These are phyloP conservation scores for Kodamaea alishanica DNA, from an alignment of 1,139 yeast genomes.

Conservation along the genomic window DNA sequence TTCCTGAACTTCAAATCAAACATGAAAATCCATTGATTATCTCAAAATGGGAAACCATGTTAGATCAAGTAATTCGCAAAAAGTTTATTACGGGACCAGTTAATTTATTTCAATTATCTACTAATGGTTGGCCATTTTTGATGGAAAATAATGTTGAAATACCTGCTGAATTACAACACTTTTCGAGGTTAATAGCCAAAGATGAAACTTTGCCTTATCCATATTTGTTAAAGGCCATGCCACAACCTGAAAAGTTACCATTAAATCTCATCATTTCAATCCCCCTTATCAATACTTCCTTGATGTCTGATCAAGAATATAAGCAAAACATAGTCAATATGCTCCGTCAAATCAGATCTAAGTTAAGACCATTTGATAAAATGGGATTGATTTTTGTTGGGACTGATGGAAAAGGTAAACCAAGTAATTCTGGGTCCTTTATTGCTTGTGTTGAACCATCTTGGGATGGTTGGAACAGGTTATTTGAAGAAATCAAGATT, in stretches of 20 bases:
- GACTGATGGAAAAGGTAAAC: slow-evolving; percentile 35
- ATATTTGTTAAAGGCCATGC: slow-evolving; percentile 26
- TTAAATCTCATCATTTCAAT: slow-evolving; percentile 48
- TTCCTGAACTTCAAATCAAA: slow-evolving; percentile 45
- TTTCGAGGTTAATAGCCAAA: slow-evolving; percentile 31
- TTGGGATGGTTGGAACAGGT: slow-evolving; percentile 58
- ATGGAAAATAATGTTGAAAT: slow-evolving; percentile 20
- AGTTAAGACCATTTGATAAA: slow-evolving; percentile 42
- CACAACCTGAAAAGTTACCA: slow-evolving; percentile 40
- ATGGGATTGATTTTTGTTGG: slow-evolving; percentile 57
- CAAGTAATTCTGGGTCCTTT: slow-evolving; percentile 44
- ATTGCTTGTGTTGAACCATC: slow-evolving; percentile 49
- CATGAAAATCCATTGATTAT: slow-evolving; percentile 33
- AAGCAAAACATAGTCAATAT: slow-evolving; percentile 23
- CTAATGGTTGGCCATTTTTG: slow-evolving; percentile 47
- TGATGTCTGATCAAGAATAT: slow-evolving; percentile 32
- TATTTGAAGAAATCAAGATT: slow-evolving; percentile 41
- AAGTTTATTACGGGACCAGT: slow-evolving; percentile 17
- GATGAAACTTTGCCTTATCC: slow-evolving; percentile 39
- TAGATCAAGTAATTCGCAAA: slow-evolving; percentile 17
- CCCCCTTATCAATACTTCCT: slow-evolving; percentile 35
- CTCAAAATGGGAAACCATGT: slow-evolving; percentile 39
- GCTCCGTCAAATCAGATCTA: slow-evolving; percentile 25
- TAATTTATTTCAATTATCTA: slow-evolving; percentile 47
- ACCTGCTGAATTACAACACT: slow-evolving; percentile 39